Evolutionary conservation across 2,329 filamentous ascomycete genomes (phyloP), one percentile per base, ranked within the genome.

Genomic region (Neurospora sp.): DNA sequence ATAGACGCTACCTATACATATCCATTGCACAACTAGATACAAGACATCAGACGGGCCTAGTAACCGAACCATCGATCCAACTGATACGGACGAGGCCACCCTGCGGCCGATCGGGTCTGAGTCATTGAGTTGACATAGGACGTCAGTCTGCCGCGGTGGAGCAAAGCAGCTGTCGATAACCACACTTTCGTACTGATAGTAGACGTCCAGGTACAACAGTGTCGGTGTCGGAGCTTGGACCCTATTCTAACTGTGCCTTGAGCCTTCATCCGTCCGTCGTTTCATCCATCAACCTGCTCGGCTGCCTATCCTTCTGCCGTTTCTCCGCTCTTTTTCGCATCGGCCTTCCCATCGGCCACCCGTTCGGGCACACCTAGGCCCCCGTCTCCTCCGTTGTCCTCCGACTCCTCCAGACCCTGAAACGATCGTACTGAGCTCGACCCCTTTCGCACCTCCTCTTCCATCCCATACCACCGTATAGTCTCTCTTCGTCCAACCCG

Each of bases 51-150:
- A 58, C 46, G 46, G 46, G 46, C 46, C 46, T 33, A 17, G 23
- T 58, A 58, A 58, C 36, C 42, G 66, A 68, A 72, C 36, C 70
- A 66, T 40, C 38, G 68, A 68, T 70, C 62, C 66, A 66, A 69
- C 40, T 70, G 66, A 67, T 67, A 66, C 68, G 43, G 28, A 43
- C 66, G 52, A 36, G 52, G 52, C 52, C 52, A 62, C 28, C 42
- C 71, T 69, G 74, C 73, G 71, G 66, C 67, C 70, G 66, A 69
- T 73, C 72, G 71, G 71, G 72, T 78, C 75, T 76, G 76, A 77
- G 75, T 77, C 77, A 77, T 77, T 77, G 70, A 73, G 46, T 76
- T 76, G 76, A 76, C 71, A 73, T 76, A 75, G 73, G 75, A 75
- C 73, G 71, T 74, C 72, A 74, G 71, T 71, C 70, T 73, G 71